phyloP scores from a whole-genome alignment of 345 rosid genomes.

The Linum trigynum region DNA sequence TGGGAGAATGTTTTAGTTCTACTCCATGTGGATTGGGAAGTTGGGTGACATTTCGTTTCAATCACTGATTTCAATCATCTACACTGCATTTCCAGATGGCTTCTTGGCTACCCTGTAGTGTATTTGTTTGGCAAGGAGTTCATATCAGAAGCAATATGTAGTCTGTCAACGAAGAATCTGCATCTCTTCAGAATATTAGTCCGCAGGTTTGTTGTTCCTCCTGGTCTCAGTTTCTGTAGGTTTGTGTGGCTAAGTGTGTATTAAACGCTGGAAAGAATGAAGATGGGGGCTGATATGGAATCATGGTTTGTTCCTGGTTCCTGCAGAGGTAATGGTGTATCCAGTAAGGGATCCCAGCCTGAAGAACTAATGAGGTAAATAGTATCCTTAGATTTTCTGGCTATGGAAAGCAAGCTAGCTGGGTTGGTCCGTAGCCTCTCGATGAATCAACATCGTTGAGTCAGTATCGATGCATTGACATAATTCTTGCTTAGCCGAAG shows the following conservation, averaged over 20 bases:
- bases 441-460: no score
- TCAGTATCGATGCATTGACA: no score
- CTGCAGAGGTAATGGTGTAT: constrained; percentile 30
- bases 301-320: constrained; percentile 3
- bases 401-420: no score
- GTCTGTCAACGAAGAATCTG: constrained; percentile 78
- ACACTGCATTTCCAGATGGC: constrained; percentile 48
- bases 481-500: no score
- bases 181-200: constrained; percentile 57
- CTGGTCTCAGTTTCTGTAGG: neutral
- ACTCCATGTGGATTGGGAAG: neutral
- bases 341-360: constrained; percentile 29
- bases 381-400: neutral
- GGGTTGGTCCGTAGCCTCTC: no score
- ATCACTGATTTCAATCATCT: neutral
- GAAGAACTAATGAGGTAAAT: constrained; percentile 79
- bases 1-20: neutral
- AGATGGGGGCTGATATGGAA: constrained; percentile 3
- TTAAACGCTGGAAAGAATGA: no score
- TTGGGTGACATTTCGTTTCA: neutral
- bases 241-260: no score
- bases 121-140: constrained; percentile 78
- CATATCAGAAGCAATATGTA: constrained; percentile 65
- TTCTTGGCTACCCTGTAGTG: constrained; percentile 83
- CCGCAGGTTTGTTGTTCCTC: constrained; percentile 39